These are phyloP conservation scores for Orbilia quercus DNA, from an alignment of 2,329 filamentous ascomycete species.

Conservation along the genomic window DNA sequence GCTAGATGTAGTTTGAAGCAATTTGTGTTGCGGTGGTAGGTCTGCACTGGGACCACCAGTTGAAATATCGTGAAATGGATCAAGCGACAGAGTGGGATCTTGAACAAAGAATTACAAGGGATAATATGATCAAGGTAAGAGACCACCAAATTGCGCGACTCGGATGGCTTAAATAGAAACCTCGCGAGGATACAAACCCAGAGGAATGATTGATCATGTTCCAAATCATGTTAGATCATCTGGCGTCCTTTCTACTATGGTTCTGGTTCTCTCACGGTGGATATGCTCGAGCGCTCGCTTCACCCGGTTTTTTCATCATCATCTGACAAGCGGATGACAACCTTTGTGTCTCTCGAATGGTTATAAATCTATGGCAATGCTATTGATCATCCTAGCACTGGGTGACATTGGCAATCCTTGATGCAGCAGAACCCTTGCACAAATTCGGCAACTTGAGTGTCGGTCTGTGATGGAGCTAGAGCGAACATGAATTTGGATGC, in stretches of 20 bases:
- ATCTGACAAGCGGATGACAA: constrained; percentile 30
- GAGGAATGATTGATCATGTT: neutral
- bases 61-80: neutral
- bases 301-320: constrained; percentile 16
- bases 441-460: constrained; percentile 40
- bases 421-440: constrained; percentile 49
- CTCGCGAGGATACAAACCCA: too few species aligned
- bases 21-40: constrained; percentile 17
- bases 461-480: constrained; percentile 16
- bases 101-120: too few species aligned
- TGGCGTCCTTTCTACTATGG: neutral
- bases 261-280: neutral
- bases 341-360: constrained; percentile 11
- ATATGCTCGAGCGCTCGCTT: neutral
- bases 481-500: neutral
- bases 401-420: constrained; percentile 48
- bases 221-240: neutral
- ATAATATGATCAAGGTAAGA: neutral
- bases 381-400: constrained; percentile 33
- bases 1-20: neutral
- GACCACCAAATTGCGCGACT: neutral
- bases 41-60: neutral
- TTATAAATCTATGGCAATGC: constrained; percentile 19
- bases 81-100: neutral
- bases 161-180: neutral